Evolutionary conservation across 345 rosid genomes (phyloP).

Genomic region (Physaria fendleri): DNA sequence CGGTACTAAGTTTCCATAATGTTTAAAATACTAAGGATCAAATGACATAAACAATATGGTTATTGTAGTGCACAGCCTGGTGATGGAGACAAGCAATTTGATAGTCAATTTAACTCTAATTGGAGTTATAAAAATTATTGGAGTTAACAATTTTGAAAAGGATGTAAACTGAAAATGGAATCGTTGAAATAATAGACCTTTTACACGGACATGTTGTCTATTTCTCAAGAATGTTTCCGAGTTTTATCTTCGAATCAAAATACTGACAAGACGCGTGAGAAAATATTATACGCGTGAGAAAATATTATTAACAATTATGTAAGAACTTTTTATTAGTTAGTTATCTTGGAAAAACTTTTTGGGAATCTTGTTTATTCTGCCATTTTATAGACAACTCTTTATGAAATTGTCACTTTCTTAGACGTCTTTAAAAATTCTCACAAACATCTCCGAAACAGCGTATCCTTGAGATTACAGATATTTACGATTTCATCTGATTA

Average conservation of each 20-base stretch:
- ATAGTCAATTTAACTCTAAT: constrained; percentile 1
- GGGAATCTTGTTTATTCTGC: too few relatives aligned
- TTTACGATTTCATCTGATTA: too few relatives aligned
- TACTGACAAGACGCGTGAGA: constrained; percentile 6
- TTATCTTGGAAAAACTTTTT: too few relatives aligned
- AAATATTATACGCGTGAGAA: too few relatives aligned
- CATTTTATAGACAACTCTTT: too few relatives aligned
- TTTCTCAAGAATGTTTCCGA: constrained; percentile 1
- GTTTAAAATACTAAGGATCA: neutral
- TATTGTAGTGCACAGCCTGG: neutral
- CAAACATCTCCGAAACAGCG: too few relatives aligned
- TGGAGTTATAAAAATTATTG: constrained; percentile 2
- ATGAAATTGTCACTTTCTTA: too few relatives aligned
- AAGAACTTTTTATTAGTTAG: too few relatives aligned
- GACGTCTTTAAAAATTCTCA: too few relatives aligned
- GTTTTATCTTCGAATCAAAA: neutral
- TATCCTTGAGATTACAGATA: too few relatives aligned
- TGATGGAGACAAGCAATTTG: neutral
- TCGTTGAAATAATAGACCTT: constrained; percentile 21
- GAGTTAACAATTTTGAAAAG: neutral
- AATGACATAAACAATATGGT: neutral
- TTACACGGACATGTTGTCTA: constrained; percentile 25
- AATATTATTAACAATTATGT: too few relatives aligned
- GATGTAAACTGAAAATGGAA: neutral
- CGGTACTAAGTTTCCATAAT: neutral